Base-by-base conservation (phyloP, 1,284 basidiomycete species). In the Tylopilus sp. region DNA sequence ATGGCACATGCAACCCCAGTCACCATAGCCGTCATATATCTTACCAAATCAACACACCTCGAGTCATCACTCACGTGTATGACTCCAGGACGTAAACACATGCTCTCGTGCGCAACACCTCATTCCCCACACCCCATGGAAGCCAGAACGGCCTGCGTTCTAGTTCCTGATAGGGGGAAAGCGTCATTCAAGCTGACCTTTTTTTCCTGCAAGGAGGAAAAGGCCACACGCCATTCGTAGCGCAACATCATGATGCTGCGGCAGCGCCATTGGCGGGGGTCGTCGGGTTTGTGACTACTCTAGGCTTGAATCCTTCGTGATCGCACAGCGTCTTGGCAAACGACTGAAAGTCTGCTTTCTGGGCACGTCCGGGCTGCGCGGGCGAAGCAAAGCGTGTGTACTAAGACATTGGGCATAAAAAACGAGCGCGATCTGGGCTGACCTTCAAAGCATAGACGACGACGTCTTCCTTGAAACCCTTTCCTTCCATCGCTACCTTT, bases 261-360 rank as follows among this genome's bases (percentile, higher is more conserved):
- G 47, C 41, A 43, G 49, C 52, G 26, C 38, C 45, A 21, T 46
- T 44, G 8, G 31, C 24, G 36, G 39, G 12, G 35, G 33, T 18
- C 7, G 40, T 44, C 21, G 30, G 34, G 33, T 39, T 33, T 41
- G 51, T 35, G 44, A 35, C 50, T 29, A 20, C 45, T 24, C 41
- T 46, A 28, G 55, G 48, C 49, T 56, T 44, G 30, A 69, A 48
- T 45, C 45, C 63, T 39, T 59, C 50, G 28, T 62, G 60, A 58
- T 71, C 67, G 47, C 74, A 58, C 51, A 81, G 62, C 14, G 68
- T 59, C 51, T 73, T 68, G 21, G 74, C 70, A 54, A 81, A 80
- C 5, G 73, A 70, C 35, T 67, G 67, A 63, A 81, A 81, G 41
- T 80, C 78, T 49, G 72, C 66, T 54, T 74, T 78, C 34, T 71